These are phyloP conservation scores for Cercis canadensis DNA, from an alignment of 306 rosid genomes.

Conservation along the genomic window DNA sequence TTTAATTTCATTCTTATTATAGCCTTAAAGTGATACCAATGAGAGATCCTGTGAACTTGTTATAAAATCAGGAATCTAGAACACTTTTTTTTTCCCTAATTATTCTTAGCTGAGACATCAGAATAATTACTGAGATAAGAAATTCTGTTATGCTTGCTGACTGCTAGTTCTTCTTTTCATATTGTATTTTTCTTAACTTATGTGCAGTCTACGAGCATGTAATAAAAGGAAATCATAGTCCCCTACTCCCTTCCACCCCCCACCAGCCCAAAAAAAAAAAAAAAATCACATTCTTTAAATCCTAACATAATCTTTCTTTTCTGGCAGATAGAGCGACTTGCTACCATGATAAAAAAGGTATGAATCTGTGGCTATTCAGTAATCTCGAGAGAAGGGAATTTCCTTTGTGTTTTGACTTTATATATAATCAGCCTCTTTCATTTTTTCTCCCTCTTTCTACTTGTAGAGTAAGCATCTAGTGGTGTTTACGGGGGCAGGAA, in stretches of 20 bases:
- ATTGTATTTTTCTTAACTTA: too few relatives aligned
- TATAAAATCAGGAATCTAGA: not conserved
- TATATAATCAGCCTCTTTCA: constrained; percentile 30
- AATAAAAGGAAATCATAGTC: too few relatives aligned
- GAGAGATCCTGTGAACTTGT: too few relatives aligned
- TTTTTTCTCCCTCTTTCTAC: constrained; percentile 39
- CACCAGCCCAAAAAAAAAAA: too few relatives aligned
- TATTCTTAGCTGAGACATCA: not conserved
- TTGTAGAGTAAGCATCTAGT: constrained; percentile 98
- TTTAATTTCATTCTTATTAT: too few relatives aligned
- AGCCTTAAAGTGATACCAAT: not conserved
- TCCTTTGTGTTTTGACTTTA: constrained; percentile 29
- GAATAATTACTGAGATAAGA: not conserved
- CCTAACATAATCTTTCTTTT: constrained; percentile 36
- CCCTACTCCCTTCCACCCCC: too few relatives aligned
- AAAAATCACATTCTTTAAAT: too few relatives aligned
- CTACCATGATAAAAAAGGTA: constrained; percentile 77
- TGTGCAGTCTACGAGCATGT: too few relatives aligned
- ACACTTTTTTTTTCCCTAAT: not conserved
- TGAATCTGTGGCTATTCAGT: constrained; percentile 29
- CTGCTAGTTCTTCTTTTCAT: not conserved
- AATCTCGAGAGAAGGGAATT: constrained; percentile 29
- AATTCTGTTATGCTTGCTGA: not conserved
- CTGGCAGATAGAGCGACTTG: constrained; percentile 79
- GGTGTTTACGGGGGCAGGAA: constrained; percentile 98